Evolutionary conservation across 495 filamentous ascomycete species (phyloP).

Genomic region (Penicillium antarcticum): DNA sequence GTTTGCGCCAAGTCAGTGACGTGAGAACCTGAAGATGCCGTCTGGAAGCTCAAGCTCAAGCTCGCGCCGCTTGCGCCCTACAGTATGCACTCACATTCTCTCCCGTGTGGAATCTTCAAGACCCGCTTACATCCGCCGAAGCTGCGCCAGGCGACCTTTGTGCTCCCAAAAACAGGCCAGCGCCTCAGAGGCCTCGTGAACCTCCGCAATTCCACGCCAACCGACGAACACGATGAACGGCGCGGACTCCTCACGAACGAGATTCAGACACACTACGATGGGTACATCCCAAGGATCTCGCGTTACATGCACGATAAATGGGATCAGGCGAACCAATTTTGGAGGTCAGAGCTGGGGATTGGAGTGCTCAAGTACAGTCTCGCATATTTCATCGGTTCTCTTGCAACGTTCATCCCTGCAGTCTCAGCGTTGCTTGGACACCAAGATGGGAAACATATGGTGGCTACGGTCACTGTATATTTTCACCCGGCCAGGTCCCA

Average conservation of each 20-base stretch:
- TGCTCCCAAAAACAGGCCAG: constrained; percentile 51
- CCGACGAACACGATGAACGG: constrained; percentile 31
- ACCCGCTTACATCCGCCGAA: constrained; percentile 18
- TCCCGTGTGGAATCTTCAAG: neutral
- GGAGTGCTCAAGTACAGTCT: constrained; percentile 89
- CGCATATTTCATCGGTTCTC: constrained; percentile 83
- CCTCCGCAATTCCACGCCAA: constrained; percentile 31
- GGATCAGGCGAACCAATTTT: constrained; percentile 31
- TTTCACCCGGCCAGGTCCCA: constrained; percentile 92
- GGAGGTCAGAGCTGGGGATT: constrained; percentile 58
- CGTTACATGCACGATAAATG: constrained; percentile 9
- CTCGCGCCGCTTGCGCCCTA: constrained; percentile 42
- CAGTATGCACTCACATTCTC: constrained; percentile 22
- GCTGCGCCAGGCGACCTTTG: constrained; percentile 53
- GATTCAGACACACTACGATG: constrained; percentile 12
- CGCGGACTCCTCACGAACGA: constrained; percentile 39
- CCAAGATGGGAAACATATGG: constrained; percentile 95
- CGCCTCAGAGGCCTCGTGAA: constrained; percentile 50
- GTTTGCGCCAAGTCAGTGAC: constrained; percentile 3
- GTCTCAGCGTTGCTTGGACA: constrained; percentile 72
- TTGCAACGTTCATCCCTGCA: constrained; percentile 79
- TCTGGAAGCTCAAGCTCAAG: constrained; percentile 30
- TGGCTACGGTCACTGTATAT: constrained; percentile 89
- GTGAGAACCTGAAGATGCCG: constrained; percentile 22
- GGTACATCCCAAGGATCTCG: constrained; percentile 11